Evolutionary conservation across 2,329 filamentous ascomycete species (phyloP).

Genomic region (Diaporthe capsici): DNA sequence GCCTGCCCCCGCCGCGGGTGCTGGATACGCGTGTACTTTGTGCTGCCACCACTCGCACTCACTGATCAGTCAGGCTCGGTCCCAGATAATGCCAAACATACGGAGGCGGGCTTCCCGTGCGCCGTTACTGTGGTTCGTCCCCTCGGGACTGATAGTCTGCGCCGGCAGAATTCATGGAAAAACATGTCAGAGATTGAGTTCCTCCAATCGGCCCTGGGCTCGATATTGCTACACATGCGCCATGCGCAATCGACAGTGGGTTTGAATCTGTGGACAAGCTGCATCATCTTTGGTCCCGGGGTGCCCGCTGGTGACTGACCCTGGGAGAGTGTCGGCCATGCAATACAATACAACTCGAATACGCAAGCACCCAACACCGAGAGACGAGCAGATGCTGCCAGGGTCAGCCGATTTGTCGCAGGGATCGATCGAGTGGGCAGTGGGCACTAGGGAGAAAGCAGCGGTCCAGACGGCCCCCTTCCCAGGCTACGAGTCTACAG

Average conservation of each 20-base stretch:
- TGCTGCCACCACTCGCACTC: background rate
- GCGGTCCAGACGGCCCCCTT: constrained; percentile 16
- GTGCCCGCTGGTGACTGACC: background rate
- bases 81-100: constrained; percentile 9
- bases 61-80: background rate
- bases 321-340: background rate
- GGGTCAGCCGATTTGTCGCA: constrained; percentile 6
- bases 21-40: background rate
- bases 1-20: constrained; percentile 7
- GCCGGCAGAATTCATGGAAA: constrained; percentile 32
- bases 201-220: constrained; percentile 23
- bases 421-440: background rate
- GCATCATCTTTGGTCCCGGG: background rate
- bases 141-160: constrained; percentile 19
- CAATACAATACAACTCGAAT: background rate
- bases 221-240: constrained; percentile 25
- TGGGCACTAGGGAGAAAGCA: background rate
- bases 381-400: background rate
- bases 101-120: constrained; percentile 23
- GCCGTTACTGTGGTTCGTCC: constrained; percentile 8
- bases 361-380: background rate
- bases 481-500: background rate
- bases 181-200: constrained; percentile 18
- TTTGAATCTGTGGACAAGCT: constrained; percentile 9
- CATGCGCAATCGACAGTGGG: constrained; percentile 18